Evolutionary conservation across 2,329 filamentous ascomycete species (phyloP).

Genomic region (Apiospora pterosperma): DNA sequence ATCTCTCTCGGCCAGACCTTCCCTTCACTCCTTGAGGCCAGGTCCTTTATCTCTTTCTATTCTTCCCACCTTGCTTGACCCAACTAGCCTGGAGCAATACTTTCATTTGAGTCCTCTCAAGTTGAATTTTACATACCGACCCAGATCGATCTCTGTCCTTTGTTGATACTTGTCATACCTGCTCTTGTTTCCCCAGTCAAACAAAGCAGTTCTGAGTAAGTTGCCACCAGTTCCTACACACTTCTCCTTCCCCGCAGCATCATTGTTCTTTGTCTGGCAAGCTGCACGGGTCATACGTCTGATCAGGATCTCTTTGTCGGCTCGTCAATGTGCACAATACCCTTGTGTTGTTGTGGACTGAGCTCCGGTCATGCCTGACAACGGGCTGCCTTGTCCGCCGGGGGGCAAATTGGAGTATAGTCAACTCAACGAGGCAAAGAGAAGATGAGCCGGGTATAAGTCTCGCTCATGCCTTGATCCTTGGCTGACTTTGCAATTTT

Average conservation of each 20-base stretch:
- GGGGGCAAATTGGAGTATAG: neutral
- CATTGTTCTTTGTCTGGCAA: neutral
- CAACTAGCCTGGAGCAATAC: slow-evolving; percentile 40
- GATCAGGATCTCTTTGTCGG: neutral
- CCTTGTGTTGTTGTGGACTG: neutral
- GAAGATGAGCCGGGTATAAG: neutral
- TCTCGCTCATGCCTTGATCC: neutral
- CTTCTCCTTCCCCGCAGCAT: neutral
- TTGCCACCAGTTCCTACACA: neutral
- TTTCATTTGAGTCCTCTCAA: slow-evolving; percentile 28
- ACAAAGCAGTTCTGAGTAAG: slow-evolving; percentile 7
- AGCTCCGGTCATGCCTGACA: neutral
- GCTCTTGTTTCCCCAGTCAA: neutral
- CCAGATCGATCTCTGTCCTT: slow-evolving; percentile 13
- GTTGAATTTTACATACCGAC: neutral
- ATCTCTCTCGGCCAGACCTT: slow-evolving; percentile 23
- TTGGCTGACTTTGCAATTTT: slow-evolving; percentile 5
- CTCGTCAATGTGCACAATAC: neutral
- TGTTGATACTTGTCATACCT: slow-evolving; percentile 19
- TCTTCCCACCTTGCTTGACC: slow-evolving; percentile 19
- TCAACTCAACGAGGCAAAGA: slow-evolving; percentile 9
- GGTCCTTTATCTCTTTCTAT: slow-evolving; percentile 26
- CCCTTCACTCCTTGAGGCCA: slow-evolving; percentile 36
- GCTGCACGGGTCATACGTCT: neutral
- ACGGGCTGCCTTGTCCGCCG: neutral